phyloP scores from a whole-genome alignment of 768 basidiomycete species.

The Hemileccinum impolitum region DNA sequence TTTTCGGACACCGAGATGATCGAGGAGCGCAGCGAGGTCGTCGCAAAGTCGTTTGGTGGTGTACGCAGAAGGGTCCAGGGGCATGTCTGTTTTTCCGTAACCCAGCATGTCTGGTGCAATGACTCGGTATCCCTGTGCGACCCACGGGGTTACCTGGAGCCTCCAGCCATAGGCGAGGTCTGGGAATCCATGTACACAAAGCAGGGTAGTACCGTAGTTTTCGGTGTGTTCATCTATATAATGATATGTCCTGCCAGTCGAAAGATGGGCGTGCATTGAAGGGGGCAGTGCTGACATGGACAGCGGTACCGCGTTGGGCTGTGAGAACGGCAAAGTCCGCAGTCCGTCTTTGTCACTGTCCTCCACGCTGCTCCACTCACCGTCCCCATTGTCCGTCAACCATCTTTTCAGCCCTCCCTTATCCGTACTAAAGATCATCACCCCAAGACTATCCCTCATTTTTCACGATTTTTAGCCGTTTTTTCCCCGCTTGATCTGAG shows the following conservation, averaged over 20 bases:
- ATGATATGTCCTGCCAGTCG: constrained; percentile 64
- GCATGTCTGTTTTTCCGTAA: constrained; percentile 66
- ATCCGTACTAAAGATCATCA: constrained; percentile 18
- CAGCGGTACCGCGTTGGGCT: constrained; percentile 25
- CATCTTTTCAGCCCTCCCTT: constrained; percentile 3
- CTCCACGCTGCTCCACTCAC: constrained; percentile 21
- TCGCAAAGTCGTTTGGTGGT: constrained; percentile 55
- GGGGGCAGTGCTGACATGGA: constrained; percentile 23
- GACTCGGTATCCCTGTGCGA: constrained; percentile 56
- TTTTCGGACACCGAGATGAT: constrained; percentile 47
- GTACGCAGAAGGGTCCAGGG: constrained; percentile 51
- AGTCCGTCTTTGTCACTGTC: constrained; percentile 27
- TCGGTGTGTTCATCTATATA: constrained; percentile 60
- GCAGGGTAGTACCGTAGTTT: constrained; percentile 43
- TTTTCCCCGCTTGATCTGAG: constrained; percentile 25
- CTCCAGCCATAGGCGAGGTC: constrained; percentile 75
- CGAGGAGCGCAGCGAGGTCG: constrained; percentile 66
- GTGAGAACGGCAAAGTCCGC: constrained; percentile 29
- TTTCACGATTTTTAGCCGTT: constrained; percentile 18
- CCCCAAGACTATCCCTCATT: constrained; percentile 1
- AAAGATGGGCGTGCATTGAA: constrained; percentile 34
- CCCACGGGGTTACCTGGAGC: constrained; percentile 71
- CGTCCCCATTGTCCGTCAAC: constrained; percentile 10
- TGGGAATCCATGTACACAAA: constrained; percentile 83
- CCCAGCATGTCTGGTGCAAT: constrained; percentile 51